Evolutionary conservation across 345 rosid genomes (phyloP), one percentile per base, ranked within the genome.

Genomic region (Citrus maxima): DNA sequence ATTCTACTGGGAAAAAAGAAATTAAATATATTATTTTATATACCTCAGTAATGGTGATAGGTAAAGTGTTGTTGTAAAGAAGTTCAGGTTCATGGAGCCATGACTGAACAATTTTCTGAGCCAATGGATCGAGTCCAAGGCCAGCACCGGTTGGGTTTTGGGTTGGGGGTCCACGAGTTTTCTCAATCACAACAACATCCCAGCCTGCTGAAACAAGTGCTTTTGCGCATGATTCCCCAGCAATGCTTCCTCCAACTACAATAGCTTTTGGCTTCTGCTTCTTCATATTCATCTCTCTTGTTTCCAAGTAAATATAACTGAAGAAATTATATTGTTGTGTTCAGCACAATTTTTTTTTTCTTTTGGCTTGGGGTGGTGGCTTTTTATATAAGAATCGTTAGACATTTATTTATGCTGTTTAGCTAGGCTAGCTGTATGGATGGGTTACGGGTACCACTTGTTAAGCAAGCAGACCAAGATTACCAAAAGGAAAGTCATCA

Each of bases 131-230:
- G 51, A 93, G 88, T 18, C 88, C 88, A 25, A 92, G 85, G 0
- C 95, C 98, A 6, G 97, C 97, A 54, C 97, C 95, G 21, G 95
- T 89, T 19, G 95, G 88, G 75, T 88, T 89, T 28, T 88, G 85
- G 6, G 81, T 87, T 0, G 93, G 93, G 19, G 93, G 88, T 60
- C 82, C 65, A 12, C 40, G 14, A 0, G 90, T 78, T 77, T 90
- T 92, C 89, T 91, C 98, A 10, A 89, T 74, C 1, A 92, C 89
- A 24, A 83, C 21, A 12, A 91, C 90, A 25, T 90, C 86, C 93
- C 92, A 90, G 8, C 92, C 94, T 4, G 89, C 91, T 77, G 67
- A 86, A 37, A 83, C 77, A 58, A 90, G 88, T 27, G 96, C 81
- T 77, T 89, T 94, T 19, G 93, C 92, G 76, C 92, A 85, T 28